Evolutionary conservation across 768 basidiomycete species (phyloP).

Genomic region (Podaxis sp.): DNA sequence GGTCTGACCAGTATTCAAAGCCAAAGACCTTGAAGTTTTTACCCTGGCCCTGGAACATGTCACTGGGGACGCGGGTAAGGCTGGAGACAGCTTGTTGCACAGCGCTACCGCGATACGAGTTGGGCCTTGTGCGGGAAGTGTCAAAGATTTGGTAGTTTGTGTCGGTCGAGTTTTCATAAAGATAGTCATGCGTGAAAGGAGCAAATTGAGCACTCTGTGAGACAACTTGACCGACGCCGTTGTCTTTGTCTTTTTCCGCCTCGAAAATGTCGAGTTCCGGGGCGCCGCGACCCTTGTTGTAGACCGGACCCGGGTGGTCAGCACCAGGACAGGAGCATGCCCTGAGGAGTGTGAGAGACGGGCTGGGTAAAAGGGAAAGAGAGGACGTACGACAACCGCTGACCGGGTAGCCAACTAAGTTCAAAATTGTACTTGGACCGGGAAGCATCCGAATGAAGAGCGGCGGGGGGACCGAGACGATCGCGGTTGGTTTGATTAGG

Average conservation of each 20-base stretch:
- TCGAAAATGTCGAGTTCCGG: conserved; percentile 86
- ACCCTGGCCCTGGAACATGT: conserved; percentile 58
- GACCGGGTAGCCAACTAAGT: conserved; percentile 75
- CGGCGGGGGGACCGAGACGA: conserved; percentile 53
- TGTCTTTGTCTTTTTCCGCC: conserved; percentile 59
- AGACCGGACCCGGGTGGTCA: conserved; percentile 72
- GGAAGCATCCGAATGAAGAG: conserved; percentile 46
- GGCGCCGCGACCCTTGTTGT: conserved; percentile 55
- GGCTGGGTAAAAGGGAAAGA: neutral
- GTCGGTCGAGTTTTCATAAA: conserved; percentile 27
- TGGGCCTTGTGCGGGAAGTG: conserved; percentile 27
- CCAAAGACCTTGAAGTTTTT: conserved; percentile 31
- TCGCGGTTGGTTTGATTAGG: conserved; percentile 62
- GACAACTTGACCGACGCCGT: conserved; percentile 44
- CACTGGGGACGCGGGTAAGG: conserved; percentile 41
- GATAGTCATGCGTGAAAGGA: conserved; percentile 41
- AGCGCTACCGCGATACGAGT: conserved; percentile 46
- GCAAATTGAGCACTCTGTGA: conserved; percentile 80
- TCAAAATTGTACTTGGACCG: conserved; percentile 48
- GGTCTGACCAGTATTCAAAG: conserved; percentile 74
- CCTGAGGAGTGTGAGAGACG: conserved; percentile 23
- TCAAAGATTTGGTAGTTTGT: conserved; percentile 31
- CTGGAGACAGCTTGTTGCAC: conserved; percentile 55
- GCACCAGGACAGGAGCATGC: conserved; percentile 73
- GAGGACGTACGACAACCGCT: conserved; percentile 58